Conservation (phyloP, 768 basidiomycete genomes). For the Panaeolus cyanescens region DNA sequence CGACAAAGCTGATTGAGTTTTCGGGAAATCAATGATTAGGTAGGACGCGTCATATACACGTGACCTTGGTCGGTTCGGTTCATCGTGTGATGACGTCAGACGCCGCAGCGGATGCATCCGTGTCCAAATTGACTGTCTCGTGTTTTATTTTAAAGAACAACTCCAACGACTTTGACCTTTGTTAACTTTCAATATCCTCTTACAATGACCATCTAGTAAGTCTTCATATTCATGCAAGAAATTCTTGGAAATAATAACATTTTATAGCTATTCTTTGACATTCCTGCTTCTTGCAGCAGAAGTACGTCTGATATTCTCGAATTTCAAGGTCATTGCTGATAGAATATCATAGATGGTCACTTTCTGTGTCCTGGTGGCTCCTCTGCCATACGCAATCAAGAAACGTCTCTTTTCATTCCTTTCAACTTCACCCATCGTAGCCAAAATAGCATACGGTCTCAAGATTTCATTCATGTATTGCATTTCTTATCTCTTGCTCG, state of each 20-base stretch:
- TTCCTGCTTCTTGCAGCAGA: constrained; percentile 81
- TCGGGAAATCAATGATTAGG: constrained; percentile 17
- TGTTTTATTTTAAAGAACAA: neutral
- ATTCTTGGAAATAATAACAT: constrained; percentile 22
- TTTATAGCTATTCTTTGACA: constrained; percentile 72
- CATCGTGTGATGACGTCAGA: constrained; percentile 3
- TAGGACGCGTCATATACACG: constrained; percentile 9
- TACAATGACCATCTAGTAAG: constrained; percentile 50
- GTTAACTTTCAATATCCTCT: neutral
- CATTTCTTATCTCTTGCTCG: constrained; percentile 26
- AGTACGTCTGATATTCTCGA: constrained; percentile 30
- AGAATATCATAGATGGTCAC: constrained; percentile 63
- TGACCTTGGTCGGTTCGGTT: constrained; percentile 14
- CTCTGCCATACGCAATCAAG: constrained; percentile 77
- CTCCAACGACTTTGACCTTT: constrained; percentile 3
- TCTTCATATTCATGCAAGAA: neutral
- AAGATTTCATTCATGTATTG: constrained; percentile 91
- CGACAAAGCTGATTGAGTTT: no score
- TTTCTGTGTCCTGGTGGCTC: constrained; percentile 82
- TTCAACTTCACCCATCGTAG: constrained; percentile 67
- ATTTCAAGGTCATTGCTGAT: neutral
- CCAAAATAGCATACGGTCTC: constrained; percentile 86
- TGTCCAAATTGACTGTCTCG: neutral
- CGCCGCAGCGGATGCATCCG: neutral
- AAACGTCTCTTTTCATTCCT: constrained; percentile 75